Base-by-base conservation (phyloP, 306 rosid genomes). In the Sindora glabra region DNA sequence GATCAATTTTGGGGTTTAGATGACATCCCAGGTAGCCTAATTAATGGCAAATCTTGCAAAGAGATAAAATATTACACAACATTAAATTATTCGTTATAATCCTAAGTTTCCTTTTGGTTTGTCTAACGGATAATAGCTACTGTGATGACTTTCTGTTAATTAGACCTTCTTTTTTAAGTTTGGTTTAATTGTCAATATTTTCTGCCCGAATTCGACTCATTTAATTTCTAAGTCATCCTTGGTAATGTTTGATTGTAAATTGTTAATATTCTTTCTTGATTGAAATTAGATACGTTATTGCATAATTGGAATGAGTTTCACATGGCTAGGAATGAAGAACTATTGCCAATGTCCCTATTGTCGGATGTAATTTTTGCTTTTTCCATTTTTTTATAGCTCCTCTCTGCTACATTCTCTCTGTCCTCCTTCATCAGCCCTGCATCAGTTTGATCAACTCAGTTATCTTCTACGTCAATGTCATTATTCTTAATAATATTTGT, bases 1-100 rank as follows among this genome's bases (percentile, higher is more conserved):
- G 94, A 89, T 72, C 53, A 69, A 18, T 94, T 84, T 40, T 94
- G 99, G 99, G 76, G 71, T 33, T 73, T 78, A 47, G 94, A 86
- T 79, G 87, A 86, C 69, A 76, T 94, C 50, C 77, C 94, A 70
- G 99, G 99, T 94, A 74, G 44, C 56, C 36, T 69, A 25, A 45
- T 62, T 13, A n/a, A n/a, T 16, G 33, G 49, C 22, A 12, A 19
- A 54, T 21, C 17, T 51, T 18, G 40, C 41, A 53, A 59, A 72
- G 49, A 33, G 18, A 56, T 62, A 12, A 48, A 22, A 32, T 38
- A 47, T 17, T n/a, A n/a, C 66, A 42, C 57, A 15, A 0, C 30
- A 65, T 12, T 1, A 49, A 19, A 22, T 29, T 34, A 4, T 46
- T 19, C 39, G 22, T 57, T 57, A 24, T 49, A 11, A 5, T 48